Conservation (phyloP, 1,284 basidiomycete species). For the Pulveroboletus sp. region DNA sequence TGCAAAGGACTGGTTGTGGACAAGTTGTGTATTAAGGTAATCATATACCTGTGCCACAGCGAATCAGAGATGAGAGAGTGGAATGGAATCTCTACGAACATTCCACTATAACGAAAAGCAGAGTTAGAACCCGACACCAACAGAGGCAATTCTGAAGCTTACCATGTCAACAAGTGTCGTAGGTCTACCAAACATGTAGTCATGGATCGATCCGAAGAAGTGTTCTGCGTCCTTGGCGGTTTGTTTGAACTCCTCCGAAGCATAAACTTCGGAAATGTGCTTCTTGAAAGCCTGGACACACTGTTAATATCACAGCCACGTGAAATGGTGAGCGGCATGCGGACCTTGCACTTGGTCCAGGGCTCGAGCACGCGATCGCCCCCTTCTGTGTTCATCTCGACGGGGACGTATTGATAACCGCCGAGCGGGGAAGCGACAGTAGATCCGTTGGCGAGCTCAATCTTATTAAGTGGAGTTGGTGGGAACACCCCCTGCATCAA, state of each 20-base stretch:
- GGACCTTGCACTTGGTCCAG: slow-evolving; percentile 81
- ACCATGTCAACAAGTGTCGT: slow-evolving; percentile 68
- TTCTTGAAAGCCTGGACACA: slow-evolving; percentile 57
- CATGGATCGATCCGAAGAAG: slow-evolving; percentile 65
- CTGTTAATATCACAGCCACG: slow-evolving; percentile 16
- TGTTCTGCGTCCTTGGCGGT: slow-evolving; percentile 53
- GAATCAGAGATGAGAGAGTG: slow-evolving; percentile 16
- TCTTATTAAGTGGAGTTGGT: slow-evolving; percentile 65
- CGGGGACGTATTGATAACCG: slow-evolving; percentile 83
- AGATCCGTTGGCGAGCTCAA: slow-evolving; percentile 78
- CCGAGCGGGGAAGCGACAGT: slow-evolving; percentile 71
- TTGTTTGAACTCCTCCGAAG: slow-evolving; percentile 62
- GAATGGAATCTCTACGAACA: slow-evolving; percentile 43
- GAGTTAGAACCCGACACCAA: neutral
- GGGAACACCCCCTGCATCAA: slow-evolving; percentile 80
- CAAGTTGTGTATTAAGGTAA: slow-evolving; percentile 72
- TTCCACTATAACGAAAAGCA: slow-evolving; percentile 51
- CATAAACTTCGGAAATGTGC: slow-evolving; percentile 60
- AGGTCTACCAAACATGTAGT: slow-evolving; percentile 69
- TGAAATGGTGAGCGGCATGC: slow-evolving; percentile 24
- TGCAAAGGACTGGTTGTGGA: slow-evolving; percentile 78
- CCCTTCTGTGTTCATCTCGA: slow-evolving; percentile 77
- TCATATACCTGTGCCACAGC: slow-evolving; percentile 60
- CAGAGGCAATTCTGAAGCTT: slow-evolving; percentile 28
- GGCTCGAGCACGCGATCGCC: slow-evolving; percentile 82